These are phyloP conservation scores for Nematodospora anomalae DNA, from an alignment of 1,139 yeast genomes.

Conservation along the genomic window DNA sequence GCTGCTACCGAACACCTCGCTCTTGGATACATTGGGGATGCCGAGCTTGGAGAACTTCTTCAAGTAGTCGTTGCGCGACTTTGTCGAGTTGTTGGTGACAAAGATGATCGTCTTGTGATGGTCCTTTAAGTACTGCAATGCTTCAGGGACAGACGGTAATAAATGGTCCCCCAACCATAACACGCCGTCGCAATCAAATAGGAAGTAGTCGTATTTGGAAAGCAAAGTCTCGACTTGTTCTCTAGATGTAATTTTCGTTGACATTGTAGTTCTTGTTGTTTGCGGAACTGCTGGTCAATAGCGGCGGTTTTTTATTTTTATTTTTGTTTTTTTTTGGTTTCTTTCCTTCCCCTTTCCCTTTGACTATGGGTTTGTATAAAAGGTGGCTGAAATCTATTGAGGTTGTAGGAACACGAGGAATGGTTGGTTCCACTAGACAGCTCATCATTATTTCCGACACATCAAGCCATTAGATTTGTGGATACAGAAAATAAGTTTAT, in stretches of 20 bases:
- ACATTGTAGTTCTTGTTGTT: constrained; percentile 15
- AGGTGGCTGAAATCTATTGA: too few relatives aligned
- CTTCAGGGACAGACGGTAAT: constrained; percentile 41
- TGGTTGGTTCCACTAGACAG: too few relatives aligned
- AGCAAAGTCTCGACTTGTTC: constrained; percentile 22
- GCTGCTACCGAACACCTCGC: constrained; percentile 87
- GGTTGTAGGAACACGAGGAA: too few relatives aligned
- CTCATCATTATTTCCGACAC: too few relatives aligned
- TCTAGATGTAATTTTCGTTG: constrained; percentile 18
- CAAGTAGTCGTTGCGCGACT: constrained; percentile 76
- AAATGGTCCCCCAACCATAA: constrained; percentile 51
- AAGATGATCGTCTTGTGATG: constrained; percentile 66
- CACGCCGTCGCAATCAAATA: constrained; percentile 52
- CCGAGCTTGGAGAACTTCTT: constrained; percentile 77
- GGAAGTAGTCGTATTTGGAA: constrained; percentile 39
- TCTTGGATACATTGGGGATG: constrained; percentile 56
- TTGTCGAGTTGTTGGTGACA: constrained; percentile 94
- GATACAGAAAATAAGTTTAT: too few relatives aligned
- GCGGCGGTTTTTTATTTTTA: too few relatives aligned
- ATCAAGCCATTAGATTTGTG: too few relatives aligned
- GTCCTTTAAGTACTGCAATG: constrained; percentile 34
- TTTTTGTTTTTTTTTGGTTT: too few relatives aligned
- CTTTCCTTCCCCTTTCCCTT: too few relatives aligned
- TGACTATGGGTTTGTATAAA: too few relatives aligned
- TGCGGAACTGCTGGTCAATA: too few relatives aligned